These are phyloP conservation scores for Fusarium sarcochroum DNA, from an alignment of 2,329 filamentous ascomycete species.

Conservation along the genomic window DNA sequence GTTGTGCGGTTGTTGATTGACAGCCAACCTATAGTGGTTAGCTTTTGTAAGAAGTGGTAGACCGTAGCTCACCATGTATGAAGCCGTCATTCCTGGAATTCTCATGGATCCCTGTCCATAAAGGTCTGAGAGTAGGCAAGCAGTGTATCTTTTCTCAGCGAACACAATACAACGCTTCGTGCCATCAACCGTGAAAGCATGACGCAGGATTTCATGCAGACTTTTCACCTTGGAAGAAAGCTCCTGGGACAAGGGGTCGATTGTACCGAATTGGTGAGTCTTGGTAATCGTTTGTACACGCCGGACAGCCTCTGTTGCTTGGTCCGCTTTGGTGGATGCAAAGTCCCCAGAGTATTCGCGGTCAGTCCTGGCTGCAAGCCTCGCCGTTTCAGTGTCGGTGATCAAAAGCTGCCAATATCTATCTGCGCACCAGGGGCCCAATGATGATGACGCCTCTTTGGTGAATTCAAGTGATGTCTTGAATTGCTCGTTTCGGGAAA, in stretches of 20 bases:
- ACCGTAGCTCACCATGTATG: conserved; percentile 68
- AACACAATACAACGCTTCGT: conserved; percentile 83
- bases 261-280: conserved; percentile 61
- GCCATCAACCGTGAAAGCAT: conserved; percentile 74
- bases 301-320: conserved; percentile 68
- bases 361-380: conserved; percentile 70
- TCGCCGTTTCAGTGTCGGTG: conserved; percentile 71
- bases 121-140: conserved; percentile 78
- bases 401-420: conserved; percentile 82
- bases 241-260: conserved; percentile 50
- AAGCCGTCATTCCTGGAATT: conserved; percentile 71
- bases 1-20: conserved; percentile 56
- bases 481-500: conserved; percentile 63
- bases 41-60: neutral
- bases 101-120: conserved; percentile 70
- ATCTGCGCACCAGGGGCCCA: conserved; percentile 90
- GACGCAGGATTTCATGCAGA: conserved; percentile 71
- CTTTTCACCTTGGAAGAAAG: conserved; percentile 81
- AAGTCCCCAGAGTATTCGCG: conserved; percentile 48
- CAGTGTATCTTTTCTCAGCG: conserved; percentile 83
- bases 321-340: conserved; percentile 53
- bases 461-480: conserved; percentile 71
- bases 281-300: conserved; percentile 70
- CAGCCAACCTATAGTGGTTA: conserved; percentile 50
- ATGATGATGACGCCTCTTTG: conserved; percentile 70